phyloP scores from a whole-genome alignment of 116 monocot species.

The Cymodocea nodosa region DNA sequence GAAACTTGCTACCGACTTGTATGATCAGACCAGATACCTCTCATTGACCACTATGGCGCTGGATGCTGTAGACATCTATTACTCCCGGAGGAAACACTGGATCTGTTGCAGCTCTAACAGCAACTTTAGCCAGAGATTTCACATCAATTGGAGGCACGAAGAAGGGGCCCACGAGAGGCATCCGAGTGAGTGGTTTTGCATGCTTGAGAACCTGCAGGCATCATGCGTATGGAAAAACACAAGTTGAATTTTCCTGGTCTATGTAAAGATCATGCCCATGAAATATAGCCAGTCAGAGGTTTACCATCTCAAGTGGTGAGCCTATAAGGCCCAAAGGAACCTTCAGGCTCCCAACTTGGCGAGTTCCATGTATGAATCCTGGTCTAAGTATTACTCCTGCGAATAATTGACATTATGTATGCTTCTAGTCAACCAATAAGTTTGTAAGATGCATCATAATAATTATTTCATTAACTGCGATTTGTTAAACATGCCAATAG shows the following conservation, averaged over 20 bases:
- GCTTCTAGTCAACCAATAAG: not conserved
- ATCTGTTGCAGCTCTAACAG: constrained; percentile 74
- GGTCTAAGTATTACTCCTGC: constrained; percentile 24
- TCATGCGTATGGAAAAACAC: not conserved
- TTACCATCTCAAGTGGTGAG: constrained; percentile 26
- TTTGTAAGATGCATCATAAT: not conserved
- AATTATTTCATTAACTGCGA: too few species aligned
- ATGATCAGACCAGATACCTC: not conserved
- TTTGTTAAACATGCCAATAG: too few species aligned
- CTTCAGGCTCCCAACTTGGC: constrained; percentile 25
- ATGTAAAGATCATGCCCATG: not conserved
- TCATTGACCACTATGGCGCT: constrained; percentile 30
- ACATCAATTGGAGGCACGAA: constrained; percentile 66
- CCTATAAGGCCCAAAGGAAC: constrained; percentile 21
- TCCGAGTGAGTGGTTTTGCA: constrained; percentile 42
- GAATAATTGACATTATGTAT: not conserved
- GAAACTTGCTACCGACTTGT: too few species aligned
- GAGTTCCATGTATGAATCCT: constrained; percentile 28
- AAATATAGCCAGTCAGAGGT: not conserved
- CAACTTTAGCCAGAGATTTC: constrained; percentile 48
- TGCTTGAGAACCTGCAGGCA: constrained; percentile 40
- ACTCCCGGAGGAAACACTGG: constrained; percentile 72
- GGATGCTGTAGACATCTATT: constrained; percentile 62
- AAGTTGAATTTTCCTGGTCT: too few species aligned
- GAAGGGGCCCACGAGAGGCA: constrained; percentile 60